Conservation (phyloP, 1,139 yeast genomes). For the Suhomyces wounanorum region DNA sequence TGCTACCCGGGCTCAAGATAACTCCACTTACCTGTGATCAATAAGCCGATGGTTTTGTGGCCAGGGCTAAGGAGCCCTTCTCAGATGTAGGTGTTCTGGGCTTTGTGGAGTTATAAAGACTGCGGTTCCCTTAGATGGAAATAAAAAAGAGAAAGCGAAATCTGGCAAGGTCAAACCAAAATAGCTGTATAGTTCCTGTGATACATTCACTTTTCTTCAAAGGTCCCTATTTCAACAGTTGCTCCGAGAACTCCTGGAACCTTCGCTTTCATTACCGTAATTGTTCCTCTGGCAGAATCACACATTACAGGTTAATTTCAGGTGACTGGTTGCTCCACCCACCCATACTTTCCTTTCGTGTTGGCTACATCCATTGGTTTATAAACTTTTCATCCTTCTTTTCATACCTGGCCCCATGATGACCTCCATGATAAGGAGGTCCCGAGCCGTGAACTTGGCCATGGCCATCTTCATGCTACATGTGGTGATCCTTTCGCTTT, state of each 20-base stretch:
- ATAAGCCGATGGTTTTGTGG: background rate
- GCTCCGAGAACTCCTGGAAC: background rate
- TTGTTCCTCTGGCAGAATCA: background rate
- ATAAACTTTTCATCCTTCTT: background rate
- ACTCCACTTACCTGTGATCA: background rate
- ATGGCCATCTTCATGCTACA: conserved; percentile 13
- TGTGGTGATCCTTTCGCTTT: conserved; percentile 13
- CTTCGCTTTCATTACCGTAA: background rate
- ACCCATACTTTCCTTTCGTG: background rate
- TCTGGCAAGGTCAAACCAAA: too few relatives aligned
- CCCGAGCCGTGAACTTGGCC: conserved; percentile 11
- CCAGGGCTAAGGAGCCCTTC: background rate
- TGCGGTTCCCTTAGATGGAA: background rate
- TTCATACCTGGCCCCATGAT: background rate
- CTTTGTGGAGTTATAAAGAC: background rate
- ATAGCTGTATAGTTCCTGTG: background rate
- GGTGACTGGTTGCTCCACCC: background rate
- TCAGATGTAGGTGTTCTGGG: background rate
- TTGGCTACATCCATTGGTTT: background rate
- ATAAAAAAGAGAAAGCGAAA: background rate
- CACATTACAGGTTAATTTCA: background rate
- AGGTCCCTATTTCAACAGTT: background rate
- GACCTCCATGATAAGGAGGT: conserved; percentile 12
- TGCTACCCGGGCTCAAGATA: background rate
- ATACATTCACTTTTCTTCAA: background rate